phyloP scores from a whole-genome alignment of 371 early-diverging fungal genomes.

The Capillidium rhysosporum region DNA sequence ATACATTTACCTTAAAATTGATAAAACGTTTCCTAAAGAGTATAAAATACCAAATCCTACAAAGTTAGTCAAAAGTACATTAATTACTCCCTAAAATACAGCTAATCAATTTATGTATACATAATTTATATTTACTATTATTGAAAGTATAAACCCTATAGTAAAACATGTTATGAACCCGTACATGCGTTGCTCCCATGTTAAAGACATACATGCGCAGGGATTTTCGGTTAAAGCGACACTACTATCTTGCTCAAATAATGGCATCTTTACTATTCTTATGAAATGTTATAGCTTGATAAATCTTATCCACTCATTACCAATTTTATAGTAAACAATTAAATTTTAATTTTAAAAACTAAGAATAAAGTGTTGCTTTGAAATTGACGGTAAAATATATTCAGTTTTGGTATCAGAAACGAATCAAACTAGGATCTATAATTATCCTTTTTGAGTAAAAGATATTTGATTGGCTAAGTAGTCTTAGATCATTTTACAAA shows the following conservation, averaged over 20 bases:
- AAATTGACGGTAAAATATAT: too few species aligned
- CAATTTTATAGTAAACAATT: too few species aligned
- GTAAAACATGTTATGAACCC: not conserved
- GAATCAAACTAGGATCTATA: too few species aligned
- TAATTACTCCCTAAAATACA: not conserved
- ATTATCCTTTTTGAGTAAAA: too few species aligned
- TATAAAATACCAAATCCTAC: not conserved
- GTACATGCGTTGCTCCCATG: slow-evolving; percentile 1
- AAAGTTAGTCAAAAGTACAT: not conserved
- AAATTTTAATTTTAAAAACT: too few species aligned
- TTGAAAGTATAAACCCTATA: not conserved
- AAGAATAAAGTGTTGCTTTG: too few species aligned
- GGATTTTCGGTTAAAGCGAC: not conserved
- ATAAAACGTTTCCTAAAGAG: not conserved
- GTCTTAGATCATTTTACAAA: too few species aligned
- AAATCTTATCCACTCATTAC: too few species aligned
- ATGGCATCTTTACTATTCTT: not conserved
- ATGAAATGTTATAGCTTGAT: too few species aligned
- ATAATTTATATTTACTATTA: not conserved
- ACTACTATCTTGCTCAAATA: not conserved
- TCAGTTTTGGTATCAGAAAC: too few species aligned
- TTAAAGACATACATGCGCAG: not conserved
- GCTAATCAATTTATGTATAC: not conserved
- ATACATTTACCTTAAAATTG: not conserved
- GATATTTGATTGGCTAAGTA: too few species aligned